Conservation (phyloP, 768 basidiomycete species). For the Suillus hirtellus region DNA sequence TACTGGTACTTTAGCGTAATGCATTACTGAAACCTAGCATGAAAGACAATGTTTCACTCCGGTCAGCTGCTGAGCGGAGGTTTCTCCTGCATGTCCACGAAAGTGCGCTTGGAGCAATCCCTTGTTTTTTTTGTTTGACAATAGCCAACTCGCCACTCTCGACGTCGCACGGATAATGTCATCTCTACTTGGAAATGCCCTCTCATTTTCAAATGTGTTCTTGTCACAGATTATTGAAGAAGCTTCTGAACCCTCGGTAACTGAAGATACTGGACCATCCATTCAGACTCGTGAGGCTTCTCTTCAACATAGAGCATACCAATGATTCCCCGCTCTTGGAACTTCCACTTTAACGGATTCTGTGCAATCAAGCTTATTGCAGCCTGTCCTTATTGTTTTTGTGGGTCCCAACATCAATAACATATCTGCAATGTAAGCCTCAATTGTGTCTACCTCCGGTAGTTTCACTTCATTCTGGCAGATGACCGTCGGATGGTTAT, state of each 20-base stretch:
- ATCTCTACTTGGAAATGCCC: conserved; percentile 82
- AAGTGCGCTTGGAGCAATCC: conserved; percentile 83
- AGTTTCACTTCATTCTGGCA: conserved; percentile 86
- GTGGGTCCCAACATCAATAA: conserved; percentile 84
- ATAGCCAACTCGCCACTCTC: conserved; percentile 77
- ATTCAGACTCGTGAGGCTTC: conserved; percentile 81
- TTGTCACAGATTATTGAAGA: conserved; percentile 71
- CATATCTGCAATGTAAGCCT: conserved; percentile 86
- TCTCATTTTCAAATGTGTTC: conserved; percentile 86
- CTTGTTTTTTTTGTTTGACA: conserved; percentile 81
- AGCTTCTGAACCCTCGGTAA: conserved; percentile 42
- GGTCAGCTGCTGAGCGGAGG: conserved; percentile 79
- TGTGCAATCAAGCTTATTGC: conserved; percentile 75
- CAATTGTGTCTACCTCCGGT: conserved; percentile 84
- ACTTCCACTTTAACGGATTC: conserved; percentile 77
- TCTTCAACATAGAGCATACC: conserved; percentile 80
- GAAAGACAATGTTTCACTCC: conserved; percentile 71
- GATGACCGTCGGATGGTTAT: conserved; percentile 72
- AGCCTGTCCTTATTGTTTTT: conserved; percentile 78
- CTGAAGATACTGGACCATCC: conserved; percentile 43
- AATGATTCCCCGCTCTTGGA: conserved; percentile 85
- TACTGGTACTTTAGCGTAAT: conserved; percentile 96
- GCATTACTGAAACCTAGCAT: conserved; percentile 92
- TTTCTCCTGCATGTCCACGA: conserved; percentile 92
- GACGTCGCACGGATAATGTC: conserved; percentile 90